Conservation (phyloP, 1,284 basidiomycete genomes). For the Papiliotrema flavescens region DNA sequence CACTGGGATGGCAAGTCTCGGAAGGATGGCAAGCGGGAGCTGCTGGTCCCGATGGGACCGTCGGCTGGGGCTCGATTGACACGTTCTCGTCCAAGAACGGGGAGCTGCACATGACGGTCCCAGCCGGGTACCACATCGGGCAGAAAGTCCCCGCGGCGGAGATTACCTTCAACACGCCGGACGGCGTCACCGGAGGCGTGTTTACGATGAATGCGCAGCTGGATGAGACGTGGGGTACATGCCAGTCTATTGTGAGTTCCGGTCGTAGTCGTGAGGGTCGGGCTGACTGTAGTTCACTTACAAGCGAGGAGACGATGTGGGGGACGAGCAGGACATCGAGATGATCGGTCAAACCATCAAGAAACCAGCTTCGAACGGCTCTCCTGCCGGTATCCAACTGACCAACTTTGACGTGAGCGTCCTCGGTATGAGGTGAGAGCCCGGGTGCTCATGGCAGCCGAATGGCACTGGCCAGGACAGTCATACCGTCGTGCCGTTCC, state of each 20-base stretch:
- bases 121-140: conserved; percentile 4
- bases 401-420: conserved; percentile 13
- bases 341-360: conserved; percentile 8
- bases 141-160: conserved; percentile 3
- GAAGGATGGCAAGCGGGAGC: conserved; percentile 1
- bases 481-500: conserved; percentile 5
- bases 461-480: conserved; percentile 1
- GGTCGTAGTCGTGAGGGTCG: background rate
- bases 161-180: background rate
- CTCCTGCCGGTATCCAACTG: conserved; percentile 13
- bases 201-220: conserved; percentile 11
- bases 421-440: background rate
- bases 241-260: conserved; percentile 12
- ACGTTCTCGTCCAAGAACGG: conserved; percentile 2
- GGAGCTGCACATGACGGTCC: conserved; percentile 5
- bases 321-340: conserved; percentile 22
- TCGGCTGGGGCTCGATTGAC: background rate
- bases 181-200: conserved; percentile 7
- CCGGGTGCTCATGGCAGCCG: conserved; percentile 1
- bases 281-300: conserved; percentile 11
- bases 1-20: background rate
- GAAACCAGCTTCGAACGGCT: background rate
- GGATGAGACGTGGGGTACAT: conserved; percentile 4
- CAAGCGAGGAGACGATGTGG: background rate
- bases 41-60: background rate